A percentile compares a stretch with the other conserved stretches of the same genome.
phyloP scores from a whole-genome alignment of 2,329 filamentous ascomycete genomes.

The Neurospora sp. region DNA sequence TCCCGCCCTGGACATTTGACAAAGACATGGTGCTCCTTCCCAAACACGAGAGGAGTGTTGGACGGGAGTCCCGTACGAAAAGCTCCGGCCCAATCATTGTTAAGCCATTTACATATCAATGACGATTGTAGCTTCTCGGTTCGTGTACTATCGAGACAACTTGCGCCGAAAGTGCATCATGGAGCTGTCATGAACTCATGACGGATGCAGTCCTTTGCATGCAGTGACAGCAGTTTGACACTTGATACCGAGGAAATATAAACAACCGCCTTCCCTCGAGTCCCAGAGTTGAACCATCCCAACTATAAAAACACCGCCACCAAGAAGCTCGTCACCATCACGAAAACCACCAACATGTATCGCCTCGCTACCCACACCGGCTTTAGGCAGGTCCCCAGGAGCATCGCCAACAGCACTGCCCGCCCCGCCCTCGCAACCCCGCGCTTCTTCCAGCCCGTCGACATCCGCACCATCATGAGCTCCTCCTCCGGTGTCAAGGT shows the following conservation, averaged over 20 bases:
- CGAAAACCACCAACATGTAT: not conserved
- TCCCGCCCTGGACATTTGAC: not conserved
- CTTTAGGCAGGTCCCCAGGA: not conserved
- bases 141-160: not conserved
- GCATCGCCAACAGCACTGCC: not conserved
- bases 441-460: not conserved
- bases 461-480: constrained; percentile 5
- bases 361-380: not conserved
- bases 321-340: no score
- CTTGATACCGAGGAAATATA: not conserved
- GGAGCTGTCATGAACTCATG: not conserved
- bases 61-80: not conserved
- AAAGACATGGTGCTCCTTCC: not conserved
- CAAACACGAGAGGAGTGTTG: not conserved
- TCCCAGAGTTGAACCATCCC: no score
- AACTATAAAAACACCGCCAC: no score
- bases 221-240: not conserved
- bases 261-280: not conserved
- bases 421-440: not conserved
- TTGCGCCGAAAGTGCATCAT: not conserved
- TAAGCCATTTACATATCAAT: not conserved
- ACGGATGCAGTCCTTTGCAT: not conserved
- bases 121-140: not conserved
- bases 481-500: constrained; percentile 9
- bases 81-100: not conserved